Base-by-base conservation (phyloP, 495 filamentous ascomycete genomes). In the Aspergillus sclerotiicarbonarius region DNA sequence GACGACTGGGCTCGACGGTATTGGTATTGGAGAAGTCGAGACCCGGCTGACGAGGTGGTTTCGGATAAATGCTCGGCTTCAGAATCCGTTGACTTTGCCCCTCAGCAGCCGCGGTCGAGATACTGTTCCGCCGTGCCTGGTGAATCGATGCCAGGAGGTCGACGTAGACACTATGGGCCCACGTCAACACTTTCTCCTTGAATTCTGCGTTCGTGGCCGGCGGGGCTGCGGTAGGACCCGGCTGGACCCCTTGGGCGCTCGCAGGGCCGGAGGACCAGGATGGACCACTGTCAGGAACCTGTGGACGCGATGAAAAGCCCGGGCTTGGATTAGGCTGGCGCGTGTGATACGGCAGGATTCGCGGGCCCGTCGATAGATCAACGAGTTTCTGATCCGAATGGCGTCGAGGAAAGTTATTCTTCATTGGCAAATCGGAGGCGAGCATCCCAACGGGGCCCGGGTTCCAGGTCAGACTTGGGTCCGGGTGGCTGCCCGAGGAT, bases 131-230 rank as follows among this genome's bases (percentile, higher is more conserved):
- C 51, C 75, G 76, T 54, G 76, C 80, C 55, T 86, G 82, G 47
- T 93, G 87, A 8, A 96, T 81, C 55, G 84, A 88, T 9, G 86
- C 77, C 20, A 98, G 75, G 4, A 98, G 82, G 63, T 96, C 90
- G 37, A 92, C 84, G 73, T 98, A 98, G 20, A 93, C 85, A 51
- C 83, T 81, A 68, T 97, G 90, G 31, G 94, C 94, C 84, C 89
- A 92, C 15, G 87, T 80, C 45, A 96, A 78, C 6, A 88, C 84
- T 60, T 87, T 89, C 68, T 97, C 93, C 60, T 88, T 89, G 67
- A 90, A 91, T 60, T 85, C 83, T 6, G 77, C 71, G 63, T 84
- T 89, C 3, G 54, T 67, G 8, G 68, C 62, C 0, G 70, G 66
- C 6, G 68, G 54, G 53, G 48, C 54, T 6, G 48, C 35, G 19